phyloP scores from a whole-genome alignment of 2,329 filamentous ascomycete species.

The Aspergillus awamori region DNA sequence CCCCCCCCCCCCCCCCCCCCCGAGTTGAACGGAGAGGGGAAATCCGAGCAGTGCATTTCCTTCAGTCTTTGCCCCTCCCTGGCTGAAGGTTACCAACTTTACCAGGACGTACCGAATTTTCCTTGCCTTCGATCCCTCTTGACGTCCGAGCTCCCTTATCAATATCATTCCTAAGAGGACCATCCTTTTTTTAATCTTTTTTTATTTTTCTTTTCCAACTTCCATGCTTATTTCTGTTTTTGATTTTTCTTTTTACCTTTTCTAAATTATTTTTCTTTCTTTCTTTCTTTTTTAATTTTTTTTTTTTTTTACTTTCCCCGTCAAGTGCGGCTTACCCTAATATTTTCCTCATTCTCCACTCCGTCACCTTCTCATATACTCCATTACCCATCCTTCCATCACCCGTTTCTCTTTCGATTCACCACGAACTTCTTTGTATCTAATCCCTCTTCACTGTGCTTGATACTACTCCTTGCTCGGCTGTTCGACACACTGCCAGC shows the following conservation, averaged over 20 bases:
- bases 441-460: conserved; percentile 4
- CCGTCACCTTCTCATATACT: conserved; percentile 16
- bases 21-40: not conserved
- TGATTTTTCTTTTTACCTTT: conserved; percentile 12
- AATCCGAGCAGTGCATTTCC: not conserved
- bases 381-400: conserved; percentile 12
- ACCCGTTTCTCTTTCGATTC: conserved; percentile 5
- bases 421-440: conserved; percentile 10
- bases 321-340: conserved; percentile 12
- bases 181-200: conserved; percentile 11
- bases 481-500: not conserved
- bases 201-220: conserved; percentile 12
- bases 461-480: not conserved
- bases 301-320: not conserved
- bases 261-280: not conserved
- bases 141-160: conserved; percentile 13
- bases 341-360: conserved; percentile 1
- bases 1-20: too few relatives aligned
- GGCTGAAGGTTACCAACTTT: conserved; percentile 1
- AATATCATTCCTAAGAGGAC: conserved; percentile 12
- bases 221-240: conserved; percentile 9
- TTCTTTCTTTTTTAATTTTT: not conserved
- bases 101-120: conserved; percentile 8
- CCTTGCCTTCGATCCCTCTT: conserved; percentile 2
- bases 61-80: not conserved